Evolutionary conservation across 108 stramenopile species (phyloP).

Genomic region (Fistulifera solaris): DNA sequence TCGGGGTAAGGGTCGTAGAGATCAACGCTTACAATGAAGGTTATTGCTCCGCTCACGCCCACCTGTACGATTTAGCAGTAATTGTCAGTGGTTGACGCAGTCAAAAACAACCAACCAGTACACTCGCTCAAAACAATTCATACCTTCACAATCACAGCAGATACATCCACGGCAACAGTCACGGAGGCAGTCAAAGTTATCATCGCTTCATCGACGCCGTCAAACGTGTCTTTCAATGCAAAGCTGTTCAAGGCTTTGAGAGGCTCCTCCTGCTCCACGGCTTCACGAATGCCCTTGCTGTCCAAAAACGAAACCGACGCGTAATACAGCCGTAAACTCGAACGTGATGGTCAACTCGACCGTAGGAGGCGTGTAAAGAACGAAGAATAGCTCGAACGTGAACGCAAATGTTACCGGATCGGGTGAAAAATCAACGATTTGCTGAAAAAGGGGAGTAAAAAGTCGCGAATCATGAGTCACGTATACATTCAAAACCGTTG

Average conservation of each 20-base stretch:
- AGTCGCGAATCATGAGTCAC: no score
- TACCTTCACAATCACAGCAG: constrained; percentile 10
- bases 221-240: constrained; percentile 25
- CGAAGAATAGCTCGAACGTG: constrained; percentile 8
- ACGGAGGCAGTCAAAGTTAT: constrained; percentile 12
- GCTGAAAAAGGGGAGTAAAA: constrained; percentile 11
- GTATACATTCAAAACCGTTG: no score
- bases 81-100: no score
- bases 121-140: no score
- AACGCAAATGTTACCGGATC: constrained; percentile 9
- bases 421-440: not conserved
- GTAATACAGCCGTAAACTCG: constrained; percentile 5
- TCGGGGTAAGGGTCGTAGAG: constrained; percentile 25
- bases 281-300: constrained; percentile 23
- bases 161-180: constrained; percentile 9
- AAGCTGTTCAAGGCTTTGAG: constrained; percentile 27
- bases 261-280: constrained; percentile 13
- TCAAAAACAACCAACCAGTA: no score
- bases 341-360: constrained; percentile 13
- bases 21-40: constrained; percentile 15
- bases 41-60: constrained; percentile 14
- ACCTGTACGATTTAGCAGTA: constrained; percentile 8
- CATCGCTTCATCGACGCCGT: constrained; percentile 23
- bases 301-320: constrained; percentile 11
- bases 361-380: constrained; percentile 7